Evolutionary conservation across 345 rosid genomes (phyloP).

Genomic region (Laguncularia racemosa): DNA sequence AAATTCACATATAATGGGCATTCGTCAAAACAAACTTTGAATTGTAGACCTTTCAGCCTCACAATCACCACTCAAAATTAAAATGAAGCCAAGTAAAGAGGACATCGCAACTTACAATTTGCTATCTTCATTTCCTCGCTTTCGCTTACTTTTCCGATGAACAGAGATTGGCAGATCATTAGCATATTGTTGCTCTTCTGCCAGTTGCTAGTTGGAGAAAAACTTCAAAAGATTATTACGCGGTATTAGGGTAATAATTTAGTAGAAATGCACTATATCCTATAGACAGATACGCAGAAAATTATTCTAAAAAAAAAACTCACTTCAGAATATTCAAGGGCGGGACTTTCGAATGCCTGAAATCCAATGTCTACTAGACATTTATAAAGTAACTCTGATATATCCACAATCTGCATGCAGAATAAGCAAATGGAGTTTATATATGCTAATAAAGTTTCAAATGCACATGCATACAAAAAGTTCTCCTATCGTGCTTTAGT

Average conservation of each 20-base stretch:
- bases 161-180: constrained; percentile 22
- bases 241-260: constrained; percentile 1
- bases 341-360: no score
- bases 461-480: background rate
- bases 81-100: background rate
- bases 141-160: constrained; percentile 32
- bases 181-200: constrained; percentile 21
- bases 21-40: no score
- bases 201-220: constrained; percentile 29
- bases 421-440: no score
- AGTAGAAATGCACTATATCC: background rate
- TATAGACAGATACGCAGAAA: background rate
- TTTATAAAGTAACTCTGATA: no score
- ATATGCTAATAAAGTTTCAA: background rate
- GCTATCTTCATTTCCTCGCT: constrained; percentile 23
- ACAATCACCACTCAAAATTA: no score
- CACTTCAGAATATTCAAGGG: no score
- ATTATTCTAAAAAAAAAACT: constrained; percentile 11
- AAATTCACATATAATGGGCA: constrained; percentile 5
- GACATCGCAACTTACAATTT: constrained; percentile 25
- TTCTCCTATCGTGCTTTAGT: background rate
- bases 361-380: no score
- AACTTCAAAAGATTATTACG: constrained; percentile 1
- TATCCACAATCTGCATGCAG: no score
- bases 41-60: no score